A percentile compares a stretch with the other conserved stretches of the same genome.
Conservation (phyloP, 2,329 filamentous ascomycete genomes). For the Tolypocladium guangdongense region DNA sequence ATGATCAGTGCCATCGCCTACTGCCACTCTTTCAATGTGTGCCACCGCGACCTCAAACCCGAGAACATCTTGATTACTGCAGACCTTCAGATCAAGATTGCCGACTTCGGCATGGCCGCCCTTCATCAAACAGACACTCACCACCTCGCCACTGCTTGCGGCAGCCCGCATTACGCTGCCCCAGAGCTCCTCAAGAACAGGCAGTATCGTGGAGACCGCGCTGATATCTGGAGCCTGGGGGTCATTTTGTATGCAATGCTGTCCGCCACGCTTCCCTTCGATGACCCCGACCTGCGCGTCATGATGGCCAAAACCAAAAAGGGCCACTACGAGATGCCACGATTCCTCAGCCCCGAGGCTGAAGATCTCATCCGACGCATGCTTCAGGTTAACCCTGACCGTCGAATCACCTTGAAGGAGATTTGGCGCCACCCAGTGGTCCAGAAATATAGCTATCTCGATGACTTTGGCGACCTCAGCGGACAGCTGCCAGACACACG, state of each 20-base stretch:
- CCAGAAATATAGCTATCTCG: slow-evolving; percentile 68
- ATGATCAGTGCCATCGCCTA: slow-evolving; percentile 88
- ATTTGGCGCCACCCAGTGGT: slow-evolving; percentile 87
- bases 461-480: slow-evolving; percentile 48
- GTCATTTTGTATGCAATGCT: slow-evolving; percentile 85
- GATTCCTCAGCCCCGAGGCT: slow-evolving; percentile 54
- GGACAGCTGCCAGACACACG: slow-evolving; percentile 45
- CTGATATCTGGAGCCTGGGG: slow-evolving; percentile 91
- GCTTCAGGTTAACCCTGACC: slow-evolving; percentile 64
- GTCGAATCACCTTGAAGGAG: slow-evolving; percentile 66
- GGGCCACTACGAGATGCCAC: slow-evolving; percentile 51
- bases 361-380: slow-evolving; percentile 71
- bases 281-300: slow-evolving; percentile 49
- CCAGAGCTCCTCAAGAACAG: slow-evolving; percentile 75
- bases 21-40: slow-evolving; percentile 89
- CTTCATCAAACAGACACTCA: slow-evolving; percentile 70
- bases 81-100: slow-evolving; percentile 74
- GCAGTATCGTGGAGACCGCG: slow-evolving; percentile 72
- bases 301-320: slow-evolving; percentile 52
- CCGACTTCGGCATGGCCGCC: slow-evolving; percentile 96
- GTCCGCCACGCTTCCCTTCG: slow-evolving; percentile 74
- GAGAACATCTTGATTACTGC: slow-evolving; percentile 87
- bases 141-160: slow-evolving; percentile 79
- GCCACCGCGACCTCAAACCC: slow-evolving; percentile 90
- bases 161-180: slow-evolving; percentile 92